A percentile compares a stretch with the other conserved stretches of the same genome.
These are phyloP conservation scores for Candida tunisiensis DNA, from an alignment of 1,139 yeast species.

Conservation along the genomic window DNA sequence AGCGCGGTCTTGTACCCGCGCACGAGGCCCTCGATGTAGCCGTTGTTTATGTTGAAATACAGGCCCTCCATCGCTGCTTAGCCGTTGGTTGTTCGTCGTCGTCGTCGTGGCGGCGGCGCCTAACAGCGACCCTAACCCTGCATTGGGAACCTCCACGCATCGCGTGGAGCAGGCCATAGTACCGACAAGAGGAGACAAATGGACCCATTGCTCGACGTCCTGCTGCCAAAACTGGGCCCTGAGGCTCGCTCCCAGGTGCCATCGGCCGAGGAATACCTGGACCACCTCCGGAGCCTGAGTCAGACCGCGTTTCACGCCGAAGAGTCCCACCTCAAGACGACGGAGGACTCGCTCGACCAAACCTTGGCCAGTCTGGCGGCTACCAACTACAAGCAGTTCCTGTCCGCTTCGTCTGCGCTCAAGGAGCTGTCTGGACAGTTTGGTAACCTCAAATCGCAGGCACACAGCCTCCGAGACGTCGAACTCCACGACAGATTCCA, in stretches of 20 bases:
- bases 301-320: slow-evolving; percentile 5
- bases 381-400: slow-evolving; percentile 4
- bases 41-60: slow-evolving; percentile 72
- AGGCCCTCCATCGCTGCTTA: slow-evolving; percentile 80
- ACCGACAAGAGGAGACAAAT: no score
- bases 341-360: slow-evolving; percentile 1
- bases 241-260: no score
- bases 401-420: slow-evolving; percentile 2
- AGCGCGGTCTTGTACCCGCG: slow-evolving; percentile 88
- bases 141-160: no score
- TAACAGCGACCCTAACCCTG: no score
- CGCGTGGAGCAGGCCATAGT: no score
- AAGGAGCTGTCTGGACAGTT: slow-evolving; percentile 2
- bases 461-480: no score
- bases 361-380: slow-evolving; percentile 3
- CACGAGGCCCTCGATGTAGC: slow-evolving; percentile 86
- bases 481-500: no score
- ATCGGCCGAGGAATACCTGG: slow-evolving; percentile 6
- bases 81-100: no score
- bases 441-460: no score
- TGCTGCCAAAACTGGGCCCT: no score
- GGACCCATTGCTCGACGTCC: no score
- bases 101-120: no score
- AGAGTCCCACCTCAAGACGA: slow-evolving; percentile 2
- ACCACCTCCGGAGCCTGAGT: slow-evolving; percentile 5